Evolutionary conservation across 2,329 filamentous ascomycete genomes (phyloP).

Genomic region (Scytalidium lignicola): DNA sequence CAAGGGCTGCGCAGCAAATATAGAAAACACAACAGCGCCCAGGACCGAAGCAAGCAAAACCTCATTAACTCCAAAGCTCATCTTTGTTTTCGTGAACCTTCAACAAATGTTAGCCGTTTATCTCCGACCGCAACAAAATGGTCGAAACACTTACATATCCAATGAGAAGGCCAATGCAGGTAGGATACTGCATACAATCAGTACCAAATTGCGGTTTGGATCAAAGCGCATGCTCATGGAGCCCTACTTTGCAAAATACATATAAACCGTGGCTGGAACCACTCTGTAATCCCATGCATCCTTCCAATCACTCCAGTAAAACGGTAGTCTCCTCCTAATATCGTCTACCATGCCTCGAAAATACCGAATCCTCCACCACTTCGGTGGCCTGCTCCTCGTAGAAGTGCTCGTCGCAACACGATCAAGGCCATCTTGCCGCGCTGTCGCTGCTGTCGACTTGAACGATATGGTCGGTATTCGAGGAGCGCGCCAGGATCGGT

Average conservation of each 20-base stretch:
- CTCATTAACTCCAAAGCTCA: constrained; percentile 86
- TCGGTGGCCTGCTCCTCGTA: constrained; percentile 14
- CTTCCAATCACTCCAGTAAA: constrained; percentile 74
- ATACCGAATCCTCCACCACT: constrained; percentile 70
- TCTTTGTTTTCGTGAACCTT: constrained; percentile 72
- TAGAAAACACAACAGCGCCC: constrained; percentile 72
- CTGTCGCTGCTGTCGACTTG: background rate
- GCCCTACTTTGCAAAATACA: constrained; percentile 88
- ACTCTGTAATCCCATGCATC: constrained; percentile 91
- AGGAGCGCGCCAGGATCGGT: background rate
- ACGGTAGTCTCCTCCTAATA: constrained; percentile 67
- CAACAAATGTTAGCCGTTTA: background rate
- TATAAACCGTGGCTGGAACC: constrained; percentile 81
- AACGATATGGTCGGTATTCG: background rate
- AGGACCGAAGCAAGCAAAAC: constrained; percentile 82
- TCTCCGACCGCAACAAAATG: background rate
- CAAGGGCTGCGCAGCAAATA: constrained; percentile 77
- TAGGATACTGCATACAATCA: constrained; percentile 56
- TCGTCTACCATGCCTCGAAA: constrained; percentile 81
- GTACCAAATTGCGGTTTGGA: background rate
- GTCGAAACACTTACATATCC: constrained; percentile 56
- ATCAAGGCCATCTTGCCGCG: background rate
- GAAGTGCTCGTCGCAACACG: constrained; percentile 10
- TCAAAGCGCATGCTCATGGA: background rate
- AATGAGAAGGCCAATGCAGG: constrained; percentile 84